These are phyloP conservation scores for Boletales sp. DNA, from an alignment of 768 basidiomycete species.

Conservation along the genomic window DNA sequence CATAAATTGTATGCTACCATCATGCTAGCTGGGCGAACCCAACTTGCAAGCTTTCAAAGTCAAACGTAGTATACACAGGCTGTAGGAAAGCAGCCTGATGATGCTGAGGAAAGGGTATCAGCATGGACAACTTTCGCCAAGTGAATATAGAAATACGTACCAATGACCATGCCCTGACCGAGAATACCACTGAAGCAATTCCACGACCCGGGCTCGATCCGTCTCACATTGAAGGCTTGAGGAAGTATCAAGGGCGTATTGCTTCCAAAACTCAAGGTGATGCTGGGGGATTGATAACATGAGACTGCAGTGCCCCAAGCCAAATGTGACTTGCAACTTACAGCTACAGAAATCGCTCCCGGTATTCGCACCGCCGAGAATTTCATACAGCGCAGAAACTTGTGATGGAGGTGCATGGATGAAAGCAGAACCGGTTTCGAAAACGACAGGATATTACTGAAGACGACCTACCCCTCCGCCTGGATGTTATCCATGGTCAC, in stretches of 20 bases:
- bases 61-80: too few relatives aligned
- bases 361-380: conserved; percentile 10
- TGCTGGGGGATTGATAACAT: conserved; percentile 25
- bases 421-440: conserved; percentile 21
- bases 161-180: neutral
- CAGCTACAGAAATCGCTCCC: conserved; percentile 28
- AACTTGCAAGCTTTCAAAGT: too few relatives aligned
- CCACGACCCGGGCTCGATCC: conserved; percentile 12
- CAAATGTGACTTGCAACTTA: conserved; percentile 6
- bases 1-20: too few relatives aligned
- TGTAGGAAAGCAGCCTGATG: too few relatives aligned
- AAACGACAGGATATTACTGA: conserved; percentile 3
- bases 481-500: conserved; percentile 9
- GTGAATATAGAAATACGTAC: too few relatives aligned
- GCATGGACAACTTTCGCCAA: too few relatives aligned
- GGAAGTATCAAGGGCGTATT: conserved; percentile 30
- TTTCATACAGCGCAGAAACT: neutral
- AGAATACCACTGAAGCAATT: conserved; percentile 32
- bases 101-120: too few relatives aligned
- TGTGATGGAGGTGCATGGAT: conserved; percentile 1
- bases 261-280: conserved; percentile 36
- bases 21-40: too few relatives aligned
- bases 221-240: conserved; percentile 37
- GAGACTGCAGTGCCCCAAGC: conserved; percentile 13
- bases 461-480: neutral